phyloP scores from a whole-genome alignment of 163 green algal genomes.

The Chlamydomonas reinhardtii region DNA sequence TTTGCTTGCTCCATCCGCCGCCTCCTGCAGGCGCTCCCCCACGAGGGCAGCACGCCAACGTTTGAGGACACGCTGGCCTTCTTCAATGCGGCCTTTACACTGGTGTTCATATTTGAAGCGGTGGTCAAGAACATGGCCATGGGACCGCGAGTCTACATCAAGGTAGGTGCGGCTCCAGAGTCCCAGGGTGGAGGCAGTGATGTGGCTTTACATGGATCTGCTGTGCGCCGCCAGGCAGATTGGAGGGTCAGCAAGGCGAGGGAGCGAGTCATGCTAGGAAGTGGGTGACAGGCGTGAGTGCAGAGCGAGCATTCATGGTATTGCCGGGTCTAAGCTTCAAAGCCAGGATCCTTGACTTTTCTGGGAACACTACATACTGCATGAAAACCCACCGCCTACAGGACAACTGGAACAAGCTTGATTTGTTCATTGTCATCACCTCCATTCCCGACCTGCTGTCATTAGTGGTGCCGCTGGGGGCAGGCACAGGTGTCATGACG shows the following conservation, averaged over 20 bases:
- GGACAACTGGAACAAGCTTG: conserved; percentile 70
- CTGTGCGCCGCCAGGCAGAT: no score
- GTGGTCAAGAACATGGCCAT: conserved; percentile 53
- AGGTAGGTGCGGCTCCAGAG: background rate
- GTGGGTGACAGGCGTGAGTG: no score
- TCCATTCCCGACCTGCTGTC: conserved; percentile 53
- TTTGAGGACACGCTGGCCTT: conserved; percentile 13
- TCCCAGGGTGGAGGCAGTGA: no score
- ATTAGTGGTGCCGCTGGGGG: conserved; percentile 33
- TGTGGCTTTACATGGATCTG: no score
- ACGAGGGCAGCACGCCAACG: conserved; percentile 15
- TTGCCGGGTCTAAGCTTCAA: no score
- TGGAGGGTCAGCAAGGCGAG: no score
- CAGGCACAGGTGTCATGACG: conserved; percentile 30
- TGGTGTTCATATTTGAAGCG: conserved; percentile 59
- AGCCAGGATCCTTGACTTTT: no score
- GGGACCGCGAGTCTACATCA: conserved; percentile 53
- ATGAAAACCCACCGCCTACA: no score
- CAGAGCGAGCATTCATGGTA: no score
- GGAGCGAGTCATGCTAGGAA: no score
- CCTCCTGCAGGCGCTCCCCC: conserved; percentile 13
- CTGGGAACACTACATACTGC: no score
- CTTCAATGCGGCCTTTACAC: conserved; percentile 54
- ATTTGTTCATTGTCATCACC: conserved; percentile 61
- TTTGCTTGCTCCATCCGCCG: no score